A percentile compares a stretch with the other conserved stretches of the same genome.
Evolutionary conservation across 164 flowering plant species (phyloP).

Genomic region (Taxillus chinensis): DNA sequence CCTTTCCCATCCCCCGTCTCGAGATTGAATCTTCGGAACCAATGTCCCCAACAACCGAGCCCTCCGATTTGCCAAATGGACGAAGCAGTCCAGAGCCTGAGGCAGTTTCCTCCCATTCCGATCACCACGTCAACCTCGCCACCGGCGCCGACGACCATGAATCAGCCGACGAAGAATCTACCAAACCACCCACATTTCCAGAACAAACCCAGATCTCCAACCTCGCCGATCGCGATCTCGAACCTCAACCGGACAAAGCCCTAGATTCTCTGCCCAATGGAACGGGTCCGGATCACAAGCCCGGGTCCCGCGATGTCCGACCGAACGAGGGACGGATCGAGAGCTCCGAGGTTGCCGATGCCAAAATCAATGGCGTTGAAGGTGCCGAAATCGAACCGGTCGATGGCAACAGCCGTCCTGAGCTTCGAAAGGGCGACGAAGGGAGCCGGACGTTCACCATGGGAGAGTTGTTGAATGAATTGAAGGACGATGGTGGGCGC

Average conservation of each 20-base stretch:
- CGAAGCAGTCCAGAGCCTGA: conserved; percentile 6
- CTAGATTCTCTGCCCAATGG: background rate
- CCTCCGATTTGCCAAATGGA: conserved; percentile 12
- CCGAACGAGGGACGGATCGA: conserved; percentile 14
- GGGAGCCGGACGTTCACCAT: conserved; percentile 67
- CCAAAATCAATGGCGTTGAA: conserved; percentile 20
- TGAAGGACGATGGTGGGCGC: conserved; percentile 38
- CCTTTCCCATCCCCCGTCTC: background rate
- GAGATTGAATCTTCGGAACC: background rate
- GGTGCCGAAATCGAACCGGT: conserved; percentile 5
- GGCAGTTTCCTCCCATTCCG: conserved; percentile 7
- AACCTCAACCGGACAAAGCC: background rate
- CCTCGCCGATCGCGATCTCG: background rate
- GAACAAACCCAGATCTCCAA: background rate
- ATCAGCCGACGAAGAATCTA: background rate
- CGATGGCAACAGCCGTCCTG: conserved; percentile 11
- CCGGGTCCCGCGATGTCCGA: conserved; percentile 5
- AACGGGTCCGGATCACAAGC: background rate
- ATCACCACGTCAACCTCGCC: conserved; percentile 7
- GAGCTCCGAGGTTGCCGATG: background rate
- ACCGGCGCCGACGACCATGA: background rate
- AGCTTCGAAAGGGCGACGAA: conserved; percentile 39
- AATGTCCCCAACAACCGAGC: conserved; percentile 23
- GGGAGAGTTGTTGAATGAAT: conserved; percentile 67
- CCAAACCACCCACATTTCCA: background rate